Base-by-base conservation (phyloP, 306 rosid species). In the Biancaea sappan region DNA sequence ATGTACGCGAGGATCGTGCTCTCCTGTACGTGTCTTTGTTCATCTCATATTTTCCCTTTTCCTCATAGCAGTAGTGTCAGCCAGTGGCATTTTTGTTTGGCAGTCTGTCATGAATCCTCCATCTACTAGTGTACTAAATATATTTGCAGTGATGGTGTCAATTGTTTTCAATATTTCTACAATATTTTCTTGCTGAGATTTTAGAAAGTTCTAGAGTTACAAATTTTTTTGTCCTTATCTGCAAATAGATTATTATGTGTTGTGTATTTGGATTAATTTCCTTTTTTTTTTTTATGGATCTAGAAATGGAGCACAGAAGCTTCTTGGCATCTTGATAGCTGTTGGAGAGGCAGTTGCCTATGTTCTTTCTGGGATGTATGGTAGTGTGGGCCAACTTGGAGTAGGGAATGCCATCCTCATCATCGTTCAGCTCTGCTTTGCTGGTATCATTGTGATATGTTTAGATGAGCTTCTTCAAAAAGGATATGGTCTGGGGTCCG, bases 401-500 rank as follows among this genome's bases (percentile, higher is more conserved):
- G 98, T 94, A 25, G 98, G 97, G 41, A 94, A 91, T 84, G 97
- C 97, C 6, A 85, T 94, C 75, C 96, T 94, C 69, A 91, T 94
- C 63, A 91, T 94, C 70, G 52, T 90, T 62, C 98, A 91, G 86
- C 96, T 94, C 52, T 94, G 92, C 83, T 94, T 94, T 81, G 93
- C 94, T 0, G 98, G 98, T 54, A 90, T 94, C 58, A 92, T 94
- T 79, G 98, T 94, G 66, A 94, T 94, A 58, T 94, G 97, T 70
- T 88, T 94, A 63, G 98, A 94, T 68, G 97, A 94, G 72, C 98
- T 94, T 71, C 97, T 94, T 76, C 97, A 94, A 84, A 94, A 94
- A 77, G 98, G 98, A 88, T 94, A 94, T 82, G 98, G 97, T 82
- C 87, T 94, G 34, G 98, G 98, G 69, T 94, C 96, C 70, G 96